Evolutionary conservation across 805 yeast species (phyloP).

Genomic region (Diddensiella santjacobensis): DNA sequence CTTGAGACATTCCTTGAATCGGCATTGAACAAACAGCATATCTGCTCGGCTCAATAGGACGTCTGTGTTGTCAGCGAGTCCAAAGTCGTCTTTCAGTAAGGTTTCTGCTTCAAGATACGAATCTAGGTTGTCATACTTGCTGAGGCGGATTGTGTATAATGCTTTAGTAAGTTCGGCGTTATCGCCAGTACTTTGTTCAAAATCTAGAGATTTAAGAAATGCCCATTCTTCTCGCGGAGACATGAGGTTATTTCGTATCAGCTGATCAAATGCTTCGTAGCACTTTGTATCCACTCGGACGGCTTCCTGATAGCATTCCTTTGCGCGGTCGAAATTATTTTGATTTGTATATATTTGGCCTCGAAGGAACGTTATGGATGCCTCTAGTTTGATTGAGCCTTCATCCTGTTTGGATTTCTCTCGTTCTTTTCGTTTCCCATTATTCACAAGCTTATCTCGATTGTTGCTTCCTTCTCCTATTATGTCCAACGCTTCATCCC

Average conservation of each 20-base stretch:
- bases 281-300: conserved; percentile 84
- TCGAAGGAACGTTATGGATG: conserved; percentile 79
- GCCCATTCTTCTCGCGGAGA: conserved; percentile 89
- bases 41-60: conserved; percentile 67
- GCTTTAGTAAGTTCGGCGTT: conserved; percentile 76
- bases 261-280: conserved; percentile 84
- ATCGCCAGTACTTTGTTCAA: conserved; percentile 59
- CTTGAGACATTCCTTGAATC: conserved; percentile 68
- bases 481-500: conserved; percentile 86
- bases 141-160: conserved; percentile 69
- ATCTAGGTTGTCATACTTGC: conserved; percentile 59
- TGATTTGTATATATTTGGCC: conserved; percentile 81
- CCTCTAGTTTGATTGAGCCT: conserved; percentile 77
- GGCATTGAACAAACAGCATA: conserved; percentile 66
- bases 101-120: conserved; percentile 62
- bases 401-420: neutral
- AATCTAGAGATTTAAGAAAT: conserved; percentile 57
- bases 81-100: conserved; percentile 66
- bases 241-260: conserved; percentile 65
- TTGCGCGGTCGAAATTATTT: conserved; percentile 81
- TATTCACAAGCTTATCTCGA: conserved; percentile 29
- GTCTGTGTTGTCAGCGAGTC: conserved; percentile 65
- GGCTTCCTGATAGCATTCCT: conserved; percentile 83
- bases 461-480: conserved; percentile 54
- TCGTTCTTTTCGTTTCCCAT: neutral